These are phyloP conservation scores for Pholiota microspora DNA, from an alignment of 768 basidiomycete species.

Conservation along the genomic window DNA sequence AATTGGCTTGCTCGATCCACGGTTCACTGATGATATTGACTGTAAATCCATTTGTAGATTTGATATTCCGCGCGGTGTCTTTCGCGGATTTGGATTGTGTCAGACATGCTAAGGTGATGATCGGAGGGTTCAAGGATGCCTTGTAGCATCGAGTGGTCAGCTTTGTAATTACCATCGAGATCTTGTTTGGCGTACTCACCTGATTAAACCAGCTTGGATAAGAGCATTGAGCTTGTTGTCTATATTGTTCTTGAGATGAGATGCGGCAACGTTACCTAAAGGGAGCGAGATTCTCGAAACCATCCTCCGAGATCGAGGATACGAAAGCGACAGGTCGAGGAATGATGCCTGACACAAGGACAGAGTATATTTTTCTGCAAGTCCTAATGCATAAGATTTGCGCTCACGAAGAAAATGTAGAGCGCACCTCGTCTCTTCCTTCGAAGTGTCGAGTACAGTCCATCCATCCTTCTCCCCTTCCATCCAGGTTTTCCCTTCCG, in stretches of 20 bases:
- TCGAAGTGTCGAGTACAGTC: slow-evolving; percentile 33
- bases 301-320: slow-evolving; percentile 53
- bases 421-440: slow-evolving; percentile 32
- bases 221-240: background rate
- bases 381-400: background rate
- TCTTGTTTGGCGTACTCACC: slow-evolving; percentile 18
- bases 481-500: slow-evolving; percentile 37
- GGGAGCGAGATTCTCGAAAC: slow-evolving; percentile 58
- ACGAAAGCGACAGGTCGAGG: slow-evolving; percentile 74
- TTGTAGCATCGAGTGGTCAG: slow-evolving; percentile 16
- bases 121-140: slow-evolving; percentile 59
- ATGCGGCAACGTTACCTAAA: slow-evolving; percentile 33
- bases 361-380: slow-evolving; percentile 37
- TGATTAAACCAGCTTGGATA: slow-evolving; percentile 45
- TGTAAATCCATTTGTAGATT: slow-evolving; percentile 62
- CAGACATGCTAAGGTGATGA: slow-evolving; percentile 53
- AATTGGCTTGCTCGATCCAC: slow-evolving; percentile 58
- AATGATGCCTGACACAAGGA: slow-evolving; percentile 52
- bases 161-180: slow-evolving; percentile 7
- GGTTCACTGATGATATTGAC: slow-evolving; percentile 77
- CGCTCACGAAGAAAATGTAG: background rate
- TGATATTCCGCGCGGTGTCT: slow-evolving; percentile 69
- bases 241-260: background rate
- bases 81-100: slow-evolving; percentile 31
- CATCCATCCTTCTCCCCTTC: slow-evolving; percentile 42